Percentiles rank a stretch among this genome's conserved stretches.
Evolutionary conservation across 2,329 filamentous ascomycete genomes (phyloP).

Genomic region (Sphaerulina vaccinii): DNA sequence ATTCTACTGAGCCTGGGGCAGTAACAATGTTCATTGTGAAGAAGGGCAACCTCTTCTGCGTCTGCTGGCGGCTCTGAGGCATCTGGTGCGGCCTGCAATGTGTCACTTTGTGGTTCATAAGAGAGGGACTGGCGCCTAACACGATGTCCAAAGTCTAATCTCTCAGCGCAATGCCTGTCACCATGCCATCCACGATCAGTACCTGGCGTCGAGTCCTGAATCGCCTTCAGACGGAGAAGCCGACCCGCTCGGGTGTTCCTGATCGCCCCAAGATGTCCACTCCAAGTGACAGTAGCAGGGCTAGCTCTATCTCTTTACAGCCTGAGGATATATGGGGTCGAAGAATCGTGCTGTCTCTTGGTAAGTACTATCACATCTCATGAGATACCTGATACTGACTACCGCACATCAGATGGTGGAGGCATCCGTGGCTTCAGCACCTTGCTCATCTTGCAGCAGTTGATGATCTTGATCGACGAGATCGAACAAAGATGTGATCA

Average conservation of each 20-base stretch:
- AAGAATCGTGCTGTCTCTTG: not conserved
- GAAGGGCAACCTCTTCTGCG: too few species aligned
- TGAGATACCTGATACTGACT: too few species aligned
- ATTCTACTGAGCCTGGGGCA: not conserved
- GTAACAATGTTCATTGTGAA: not conserved
- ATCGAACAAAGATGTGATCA: constrained; percentile 8
- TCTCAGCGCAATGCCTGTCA: not conserved
- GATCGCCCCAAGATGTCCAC: not conserved
- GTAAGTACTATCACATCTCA: too few species aligned
- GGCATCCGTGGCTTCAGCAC: constrained; percentile 25
- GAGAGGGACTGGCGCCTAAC: not conserved
- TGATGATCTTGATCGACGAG: constrained; percentile 17
- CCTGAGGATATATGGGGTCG: not conserved
- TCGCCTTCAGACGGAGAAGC: too few species aligned
- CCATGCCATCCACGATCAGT: not conserved
- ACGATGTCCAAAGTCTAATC: not conserved
- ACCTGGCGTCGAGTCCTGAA: not conserved
- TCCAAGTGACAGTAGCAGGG: not conserved
- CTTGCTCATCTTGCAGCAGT: constrained; percentile 16
- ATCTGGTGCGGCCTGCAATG: not conserved
- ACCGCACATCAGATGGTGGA: constrained; percentile 19
- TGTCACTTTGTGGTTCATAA: not conserved
- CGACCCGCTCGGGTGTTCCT: not conserved
- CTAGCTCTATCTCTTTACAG: not conserved
- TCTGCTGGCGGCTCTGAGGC: not conserved